phyloP scores from a whole-genome alignment of 768 basidiomycete species.

The Dendrothele bispora region DNA sequence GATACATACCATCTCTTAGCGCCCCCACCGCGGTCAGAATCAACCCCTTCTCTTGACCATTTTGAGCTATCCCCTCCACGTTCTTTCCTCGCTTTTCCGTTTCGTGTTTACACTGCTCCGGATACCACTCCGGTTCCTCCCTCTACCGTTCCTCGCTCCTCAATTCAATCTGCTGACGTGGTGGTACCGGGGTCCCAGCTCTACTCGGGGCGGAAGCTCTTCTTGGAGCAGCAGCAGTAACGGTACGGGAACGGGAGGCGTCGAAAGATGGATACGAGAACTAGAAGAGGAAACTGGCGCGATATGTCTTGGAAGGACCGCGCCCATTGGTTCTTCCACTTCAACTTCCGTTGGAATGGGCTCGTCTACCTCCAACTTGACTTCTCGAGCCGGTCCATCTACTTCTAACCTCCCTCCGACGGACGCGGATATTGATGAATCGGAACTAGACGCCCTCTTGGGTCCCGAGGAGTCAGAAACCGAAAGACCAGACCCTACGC shows the following conservation, averaged over 20 bases:
- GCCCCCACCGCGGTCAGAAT: conserved; percentile 14
- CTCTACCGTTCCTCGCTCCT: conserved; percentile 46
- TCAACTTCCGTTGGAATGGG: conserved; percentile 23
- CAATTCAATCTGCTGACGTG: conserved; percentile 42
- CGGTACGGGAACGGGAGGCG: too few relatives aligned
- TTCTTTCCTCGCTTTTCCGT: conserved; percentile 59
- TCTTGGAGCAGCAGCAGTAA: too few relatives aligned
- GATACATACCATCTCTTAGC: conserved; percentile 12
- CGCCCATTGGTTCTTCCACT: conserved; percentile 24
- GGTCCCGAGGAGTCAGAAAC: too few relatives aligned
- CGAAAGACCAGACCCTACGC: too few relatives aligned
- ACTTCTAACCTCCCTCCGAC: conserved; percentile 37
- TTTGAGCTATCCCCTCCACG: conserved; percentile 57
- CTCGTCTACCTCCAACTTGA: conserved; percentile 29
- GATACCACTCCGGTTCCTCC: conserved; percentile 61
- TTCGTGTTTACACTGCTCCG: conserved; percentile 68
- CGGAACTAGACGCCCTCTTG: too few relatives aligned
- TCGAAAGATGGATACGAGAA: conserved; percentile 76
- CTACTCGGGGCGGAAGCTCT: conserved; percentile 39
- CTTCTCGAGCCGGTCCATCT: conserved; percentile 42
- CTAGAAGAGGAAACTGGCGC: conserved; percentile 88
- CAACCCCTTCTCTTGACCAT: conserved; percentile 38
- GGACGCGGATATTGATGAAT: conserved; percentile 19
- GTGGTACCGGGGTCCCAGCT: conserved; percentile 33
- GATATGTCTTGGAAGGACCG: conserved; percentile 47